Conservation (phyloP, 495 filamentous ascomycete genomes). For the Hypoxylon cercidicola region DNA sequence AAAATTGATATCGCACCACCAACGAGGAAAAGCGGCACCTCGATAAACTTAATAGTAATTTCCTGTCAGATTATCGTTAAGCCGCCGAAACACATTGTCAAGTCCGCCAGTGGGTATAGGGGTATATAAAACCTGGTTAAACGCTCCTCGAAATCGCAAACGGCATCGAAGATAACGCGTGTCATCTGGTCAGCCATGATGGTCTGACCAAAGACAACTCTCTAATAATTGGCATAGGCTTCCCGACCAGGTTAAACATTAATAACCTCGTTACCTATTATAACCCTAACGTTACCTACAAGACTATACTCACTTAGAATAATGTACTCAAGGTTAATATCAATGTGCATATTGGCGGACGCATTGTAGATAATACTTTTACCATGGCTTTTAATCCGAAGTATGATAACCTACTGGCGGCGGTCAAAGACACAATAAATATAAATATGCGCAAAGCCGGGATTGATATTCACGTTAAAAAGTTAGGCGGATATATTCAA, state of each 20-base stretch:
- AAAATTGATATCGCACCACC: constrained; percentile 84
- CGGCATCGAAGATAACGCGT: constrained; percentile 80
- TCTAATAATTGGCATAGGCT: constrained; percentile 83
- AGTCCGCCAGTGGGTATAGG: constrained; percentile 83
- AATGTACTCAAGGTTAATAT: constrained; percentile 97
- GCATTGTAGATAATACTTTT: constrained; percentile 93
- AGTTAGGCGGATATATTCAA: constrained; percentile 81
- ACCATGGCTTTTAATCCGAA: constrained; percentile 86
- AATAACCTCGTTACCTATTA: constrained; percentile 92
- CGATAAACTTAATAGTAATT: constrained; percentile 84
- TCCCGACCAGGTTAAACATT: constrained; percentile 86
- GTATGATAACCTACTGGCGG: constrained; percentile 83
- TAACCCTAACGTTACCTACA: constrained; percentile 90
- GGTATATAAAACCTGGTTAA: constrained; percentile 82
- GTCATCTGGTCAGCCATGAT: constrained; percentile 71
- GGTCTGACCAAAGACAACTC: constrained; percentile 84
- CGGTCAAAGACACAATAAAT: constrained; percentile 88
- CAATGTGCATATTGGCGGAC: constrained; percentile 88
- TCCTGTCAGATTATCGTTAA: constrained; percentile 85
- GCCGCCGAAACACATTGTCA: constrained; percentile 90
- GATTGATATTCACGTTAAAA: constrained; percentile 79
- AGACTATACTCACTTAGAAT: constrained; percentile 78
- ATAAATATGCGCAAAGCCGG: constrained; percentile 85
- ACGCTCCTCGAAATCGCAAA: constrained; percentile 83
- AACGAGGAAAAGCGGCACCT: constrained; percentile 88